Evolutionary conservation across 192 early-diverging fungal genomes (phyloP).

Genomic region (Entomortierella parvispora): DNA sequence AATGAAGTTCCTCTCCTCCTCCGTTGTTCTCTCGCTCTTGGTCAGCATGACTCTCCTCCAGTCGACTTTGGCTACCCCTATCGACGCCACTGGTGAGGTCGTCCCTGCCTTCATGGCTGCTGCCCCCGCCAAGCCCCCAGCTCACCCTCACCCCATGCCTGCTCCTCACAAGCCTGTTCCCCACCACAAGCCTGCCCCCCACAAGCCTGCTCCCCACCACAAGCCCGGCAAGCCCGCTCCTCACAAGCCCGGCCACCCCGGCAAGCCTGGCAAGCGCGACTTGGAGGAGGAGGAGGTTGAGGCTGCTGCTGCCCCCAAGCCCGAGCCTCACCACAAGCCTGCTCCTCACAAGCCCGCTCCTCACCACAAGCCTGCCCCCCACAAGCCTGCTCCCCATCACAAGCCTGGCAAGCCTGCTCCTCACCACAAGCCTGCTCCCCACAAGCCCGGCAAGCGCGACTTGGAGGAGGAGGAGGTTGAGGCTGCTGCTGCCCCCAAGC

Average conservation of each 20-base stretch:
- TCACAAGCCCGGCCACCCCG: neutral
- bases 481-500: neutral
- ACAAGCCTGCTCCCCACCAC: neutral
- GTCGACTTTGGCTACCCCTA: slow-evolving; percentile 8
- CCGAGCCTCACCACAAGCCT: neutral
- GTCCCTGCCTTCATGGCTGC: neutral
- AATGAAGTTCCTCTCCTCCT: slow-evolving; percentile 12
- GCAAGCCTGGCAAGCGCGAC: neutral
- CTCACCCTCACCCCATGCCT: slow-evolving; percentile 5
- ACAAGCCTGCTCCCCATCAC: neutral
- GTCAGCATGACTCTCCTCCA: slow-evolving; percentile 25
- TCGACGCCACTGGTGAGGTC: neutral
- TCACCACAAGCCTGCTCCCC: neutral
- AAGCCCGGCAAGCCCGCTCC: slow-evolving; percentile 3
- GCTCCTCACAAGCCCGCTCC: slow-evolving; percentile 1
- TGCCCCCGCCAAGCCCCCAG: neutral
- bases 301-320: neutral
- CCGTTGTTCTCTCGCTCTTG: slow-evolving; percentile 14
- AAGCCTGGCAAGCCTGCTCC: neutral
- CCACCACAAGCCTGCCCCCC: neutral
- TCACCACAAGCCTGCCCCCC: neutral
- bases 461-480: neutral
- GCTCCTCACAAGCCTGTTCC: neutral
- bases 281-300: neutral
- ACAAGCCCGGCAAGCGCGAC: neutral